phyloP scores from a whole-genome alignment of 129 eudicot genomes.

The Solidago caesia region DNA sequence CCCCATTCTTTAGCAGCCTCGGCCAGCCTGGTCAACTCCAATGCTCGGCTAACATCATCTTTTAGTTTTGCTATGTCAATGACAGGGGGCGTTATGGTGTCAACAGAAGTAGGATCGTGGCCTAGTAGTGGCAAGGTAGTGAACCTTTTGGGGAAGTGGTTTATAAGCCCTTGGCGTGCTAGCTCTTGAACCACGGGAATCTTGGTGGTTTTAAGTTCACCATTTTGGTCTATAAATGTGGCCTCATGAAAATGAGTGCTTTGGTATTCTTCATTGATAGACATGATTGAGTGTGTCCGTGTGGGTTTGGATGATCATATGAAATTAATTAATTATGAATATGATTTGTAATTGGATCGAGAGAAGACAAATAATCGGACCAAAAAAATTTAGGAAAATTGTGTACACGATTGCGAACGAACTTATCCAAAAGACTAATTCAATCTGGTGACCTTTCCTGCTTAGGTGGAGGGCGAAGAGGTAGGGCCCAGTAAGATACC shows the following conservation, averaged over 20 bases:
- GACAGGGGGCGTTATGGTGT: conserved; percentile 14
- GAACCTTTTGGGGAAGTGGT: too few species aligned
- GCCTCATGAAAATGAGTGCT: conserved; percentile 20
- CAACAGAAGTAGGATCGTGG: neutral
- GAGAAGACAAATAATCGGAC: too few species aligned
- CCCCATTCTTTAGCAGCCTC: conserved; percentile 56
- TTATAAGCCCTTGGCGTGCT: conserved; percentile 23
- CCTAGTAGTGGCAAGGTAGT: neutral
- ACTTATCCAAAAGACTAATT: too few species aligned
- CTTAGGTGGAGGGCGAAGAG: too few species aligned
- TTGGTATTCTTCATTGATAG: neutral
- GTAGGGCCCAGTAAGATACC: too few species aligned
- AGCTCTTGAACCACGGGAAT: conserved; percentile 36
- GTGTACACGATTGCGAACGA: too few species aligned
- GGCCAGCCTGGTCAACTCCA: conserved; percentile 40
- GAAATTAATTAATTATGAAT: neutral
- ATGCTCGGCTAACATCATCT: neutral
- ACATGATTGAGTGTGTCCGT: too few species aligned
- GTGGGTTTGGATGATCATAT: too few species aligned
- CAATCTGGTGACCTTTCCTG: too few species aligned
- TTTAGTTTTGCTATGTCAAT: conserved; percentile 17
- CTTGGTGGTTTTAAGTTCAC: conserved; percentile 23
- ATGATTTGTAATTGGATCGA: neutral
- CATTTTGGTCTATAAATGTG: conserved; percentile 28
- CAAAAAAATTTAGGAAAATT: too few species aligned